These are phyloP conservation scores for Xylaria digitata DNA, from an alignment of 2,329 filamentous ascomycete genomes.

Conservation along the genomic window DNA sequence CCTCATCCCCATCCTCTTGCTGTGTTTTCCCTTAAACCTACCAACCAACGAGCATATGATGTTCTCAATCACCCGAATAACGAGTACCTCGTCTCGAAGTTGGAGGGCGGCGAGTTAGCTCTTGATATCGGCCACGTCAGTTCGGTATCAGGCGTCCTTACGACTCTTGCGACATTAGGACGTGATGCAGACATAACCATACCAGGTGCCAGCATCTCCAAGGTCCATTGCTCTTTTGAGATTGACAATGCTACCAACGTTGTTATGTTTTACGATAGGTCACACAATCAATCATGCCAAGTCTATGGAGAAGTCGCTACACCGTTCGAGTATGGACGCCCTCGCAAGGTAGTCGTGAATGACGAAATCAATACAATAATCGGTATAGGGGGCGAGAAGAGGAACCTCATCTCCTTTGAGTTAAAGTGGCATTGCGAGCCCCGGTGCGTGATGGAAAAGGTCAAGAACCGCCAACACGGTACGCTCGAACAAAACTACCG, in stretches of 20 bases:
- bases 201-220: neutral
- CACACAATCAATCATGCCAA: neutral
- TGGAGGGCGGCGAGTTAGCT: neutral
- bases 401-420: neutral
- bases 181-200: conserved; percentile 5
- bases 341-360: conserved; percentile 9
- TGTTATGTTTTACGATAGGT: conserved; percentile 22
- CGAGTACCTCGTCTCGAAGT: neutral
- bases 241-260: neutral
- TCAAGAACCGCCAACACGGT: neutral
- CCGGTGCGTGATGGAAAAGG: neutral
- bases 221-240: conserved; percentile 22
- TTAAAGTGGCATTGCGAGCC: neutral
- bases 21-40: conserved; percentile 8
- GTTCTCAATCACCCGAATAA: neutral
- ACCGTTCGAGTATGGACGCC: neutral
- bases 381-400: neutral
- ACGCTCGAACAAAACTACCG: neutral
- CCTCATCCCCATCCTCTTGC: neutral
- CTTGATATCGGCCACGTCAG: conserved; percentile 9
- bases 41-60: neutral
- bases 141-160: neutral
- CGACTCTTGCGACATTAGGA: conserved; percentile 6
- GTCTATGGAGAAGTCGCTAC: neutral
- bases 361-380: rapidly evolving